phyloP scores from a whole-genome alignment of 805 yeast species.

The Candida fluviatilis region DNA sequence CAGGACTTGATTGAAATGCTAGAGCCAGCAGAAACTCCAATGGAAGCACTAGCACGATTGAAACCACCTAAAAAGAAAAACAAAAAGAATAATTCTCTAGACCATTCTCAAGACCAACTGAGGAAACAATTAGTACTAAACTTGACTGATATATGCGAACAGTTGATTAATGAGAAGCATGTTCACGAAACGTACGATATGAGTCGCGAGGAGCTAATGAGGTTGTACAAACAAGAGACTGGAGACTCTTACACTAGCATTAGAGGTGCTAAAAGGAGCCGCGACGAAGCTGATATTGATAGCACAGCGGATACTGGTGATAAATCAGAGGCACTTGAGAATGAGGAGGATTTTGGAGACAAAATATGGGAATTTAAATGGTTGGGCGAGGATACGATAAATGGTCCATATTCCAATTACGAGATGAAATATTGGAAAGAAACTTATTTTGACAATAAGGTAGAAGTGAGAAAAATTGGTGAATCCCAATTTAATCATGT shows the following conservation, averaged over 20 bases:
- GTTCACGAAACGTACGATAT: constrained; percentile 46
- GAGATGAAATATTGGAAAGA: constrained; percentile 56
- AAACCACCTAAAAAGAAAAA: constrained; percentile 20
- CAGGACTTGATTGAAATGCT: constrained; percentile 36
- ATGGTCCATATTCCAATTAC: constrained; percentile 47
- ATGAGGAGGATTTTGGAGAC: constrained; percentile 22
- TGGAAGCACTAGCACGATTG: constrained; percentile 50
- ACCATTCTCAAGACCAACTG: constrained; percentile 17
- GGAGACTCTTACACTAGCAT: constrained; percentile 18
- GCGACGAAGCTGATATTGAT: constrained; percentile 13
- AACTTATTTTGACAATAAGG: constrained; percentile 45
- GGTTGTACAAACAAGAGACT: constrained; percentile 20
- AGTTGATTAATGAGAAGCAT: constrained; percentile 38
- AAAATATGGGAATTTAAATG: constrained; percentile 39
- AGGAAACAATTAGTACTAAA: constrained; percentile 20
- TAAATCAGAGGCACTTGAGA: neutral
- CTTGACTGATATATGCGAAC: constrained; percentile 49
- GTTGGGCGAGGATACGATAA: constrained; percentile 35
- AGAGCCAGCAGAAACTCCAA: constrained; percentile 56
- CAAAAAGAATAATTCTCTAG: constrained; percentile 10
- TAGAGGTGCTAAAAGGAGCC: constrained; percentile 15
- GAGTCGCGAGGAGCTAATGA: constrained; percentile 52
- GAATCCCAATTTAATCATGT: constrained; percentile 22
- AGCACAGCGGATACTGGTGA: constrained; percentile 13
- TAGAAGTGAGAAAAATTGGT: constrained; percentile 34